Evolutionary conservation across 2,329 filamentous ascomycete genomes (phyloP).

Genomic region (Trichophyton simii): DNA sequence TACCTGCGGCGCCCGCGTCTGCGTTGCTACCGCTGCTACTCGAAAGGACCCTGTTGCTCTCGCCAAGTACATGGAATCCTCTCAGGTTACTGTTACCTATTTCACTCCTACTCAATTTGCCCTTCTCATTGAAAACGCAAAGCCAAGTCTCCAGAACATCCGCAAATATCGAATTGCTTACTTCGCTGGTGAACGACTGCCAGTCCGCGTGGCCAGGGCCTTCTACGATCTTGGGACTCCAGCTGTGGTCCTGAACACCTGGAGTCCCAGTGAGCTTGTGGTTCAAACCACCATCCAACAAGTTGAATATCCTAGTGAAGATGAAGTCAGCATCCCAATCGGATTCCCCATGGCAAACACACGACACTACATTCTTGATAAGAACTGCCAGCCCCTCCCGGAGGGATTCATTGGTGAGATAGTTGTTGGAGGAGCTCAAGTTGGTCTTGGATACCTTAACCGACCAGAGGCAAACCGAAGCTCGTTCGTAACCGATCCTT

Average conservation of each 20-base stretch:
- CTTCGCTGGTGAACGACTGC: conserved; percentile 14
- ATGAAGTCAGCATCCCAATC: conserved; percentile 38
- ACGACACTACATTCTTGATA: conserved; percentile 29
- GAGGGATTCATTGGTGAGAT: conserved; percentile 32
- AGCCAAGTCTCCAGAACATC: conserved; percentile 10
- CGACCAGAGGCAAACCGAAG: conserved; percentile 3
- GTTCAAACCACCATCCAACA: conserved; percentile 18
- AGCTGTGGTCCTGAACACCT: conserved; percentile 14
- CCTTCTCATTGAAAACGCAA: conserved; percentile 13
- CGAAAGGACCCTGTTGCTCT: conserved; percentile 15
- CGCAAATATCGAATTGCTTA: conserved; percentile 13
- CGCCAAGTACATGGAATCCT: conserved; percentile 13
- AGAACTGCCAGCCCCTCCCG: conserved; percentile 26
- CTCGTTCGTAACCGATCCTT: conserved; percentile 13
- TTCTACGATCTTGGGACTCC: conserved; percentile 11
- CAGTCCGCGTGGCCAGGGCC: conserved; percentile 37
- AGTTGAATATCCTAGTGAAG: conserved; percentile 37
- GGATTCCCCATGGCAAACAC: conserved; percentile 24
- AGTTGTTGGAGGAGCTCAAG: conserved; percentile 21
- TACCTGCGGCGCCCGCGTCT: conserved; percentile 14
- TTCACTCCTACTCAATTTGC: conserved; percentile 17
- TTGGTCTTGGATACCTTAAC: conserved; percentile 14
- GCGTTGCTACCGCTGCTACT: conserved; percentile 12
- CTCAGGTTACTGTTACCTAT: conserved; percentile 15
- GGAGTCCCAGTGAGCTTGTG: conserved; percentile 16